Evolutionary conservation across 805 yeast genomes (phyloP).

Genomic region (Myxozyma udenii): DNA sequence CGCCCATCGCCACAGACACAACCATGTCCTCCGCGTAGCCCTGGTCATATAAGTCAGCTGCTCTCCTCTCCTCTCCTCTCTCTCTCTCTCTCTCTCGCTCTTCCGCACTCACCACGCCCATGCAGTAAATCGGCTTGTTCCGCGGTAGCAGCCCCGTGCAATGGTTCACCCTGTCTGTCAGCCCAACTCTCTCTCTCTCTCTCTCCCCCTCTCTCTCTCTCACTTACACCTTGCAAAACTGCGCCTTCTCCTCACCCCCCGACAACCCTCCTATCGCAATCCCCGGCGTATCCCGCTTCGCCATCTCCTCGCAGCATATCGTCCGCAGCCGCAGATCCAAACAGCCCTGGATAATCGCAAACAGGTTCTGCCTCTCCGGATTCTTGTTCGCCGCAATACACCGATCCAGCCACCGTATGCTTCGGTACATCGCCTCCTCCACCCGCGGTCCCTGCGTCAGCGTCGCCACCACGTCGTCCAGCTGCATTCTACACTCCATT

Average conservation of each 20-base stretch:
- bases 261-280: constrained; percentile 49
- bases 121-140: constrained; percentile 45
- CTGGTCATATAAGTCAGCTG: too few species aligned
- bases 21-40: constrained; percentile 49
- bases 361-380: constrained; percentile 44
- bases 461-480: constrained; percentile 47
- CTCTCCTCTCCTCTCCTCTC: too few species aligned
- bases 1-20: constrained; percentile 48
- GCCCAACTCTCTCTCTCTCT: not conserved
- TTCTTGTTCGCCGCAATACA: constrained; percentile 46
- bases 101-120: constrained; percentile 42
- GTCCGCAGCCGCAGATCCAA: constrained; percentile 42
- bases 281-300: constrained; percentile 46
- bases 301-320: constrained; percentile 45
- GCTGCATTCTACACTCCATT: constrained; percentile 39
- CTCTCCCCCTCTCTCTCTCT: not conserved
- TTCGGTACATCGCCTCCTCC: constrained; percentile 47
- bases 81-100: too few species aligned
- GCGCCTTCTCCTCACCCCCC: constrained; percentile 46
- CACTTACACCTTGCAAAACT: constrained; percentile 40
- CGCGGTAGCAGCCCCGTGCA: constrained; percentile 45
- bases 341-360: constrained; percentile 49
- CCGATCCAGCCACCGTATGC: constrained; percentile 46
- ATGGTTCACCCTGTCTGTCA: constrained; percentile 33
- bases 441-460: constrained; percentile 46